phyloP scores from a whole-genome alignment of 257 asterid genomes.

The Verbena officinalis region DNA sequence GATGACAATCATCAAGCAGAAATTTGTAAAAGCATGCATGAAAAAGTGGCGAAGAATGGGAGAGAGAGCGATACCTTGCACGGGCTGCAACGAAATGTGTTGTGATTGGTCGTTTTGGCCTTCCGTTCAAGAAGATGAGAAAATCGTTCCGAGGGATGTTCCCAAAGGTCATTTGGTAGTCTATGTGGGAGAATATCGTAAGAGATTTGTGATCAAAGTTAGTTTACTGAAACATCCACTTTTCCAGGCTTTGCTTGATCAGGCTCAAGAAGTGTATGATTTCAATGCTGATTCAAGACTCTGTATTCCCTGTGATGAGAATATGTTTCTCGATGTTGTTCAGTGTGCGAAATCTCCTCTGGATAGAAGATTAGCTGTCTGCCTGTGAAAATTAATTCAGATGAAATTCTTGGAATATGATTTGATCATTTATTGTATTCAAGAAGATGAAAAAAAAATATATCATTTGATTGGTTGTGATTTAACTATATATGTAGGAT shows the following conservation, averaged over 20 bases:
- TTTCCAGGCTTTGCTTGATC: conserved; percentile 77
- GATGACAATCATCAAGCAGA: conserved; percentile 46
- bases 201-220: conserved; percentile 78
- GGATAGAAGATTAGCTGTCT: conserved; percentile 39
- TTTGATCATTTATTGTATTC: background rate
- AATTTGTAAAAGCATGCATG: conserved; percentile 48
- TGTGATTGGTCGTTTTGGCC: conserved; percentile 59
- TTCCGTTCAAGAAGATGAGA: conserved; percentile 48
- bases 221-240: conserved; percentile 70
- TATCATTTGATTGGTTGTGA: conserved; percentile 13
- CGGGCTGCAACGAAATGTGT: conserved; percentile 40
- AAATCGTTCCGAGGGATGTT: conserved; percentile 67
- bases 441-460: no score
- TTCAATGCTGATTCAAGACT: conserved; percentile 65
- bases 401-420: conserved; percentile 18
- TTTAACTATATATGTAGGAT: conserved; percentile 35
- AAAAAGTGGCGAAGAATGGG: conserved; percentile 52
- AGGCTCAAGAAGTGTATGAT: conserved; percentile 75
- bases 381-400: conserved; percentile 43
- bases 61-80: conserved; percentile 42
- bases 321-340: conserved; percentile 65
- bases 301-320: conserved; percentile 84
- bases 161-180: conserved; percentile 90
- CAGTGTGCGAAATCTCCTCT: conserved; percentile 70
- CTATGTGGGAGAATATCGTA: conserved; percentile 72